phyloP scores from a whole-genome alignment of 352 stramenopile genomes.

The Phytophthora uliginosa region DNA sequence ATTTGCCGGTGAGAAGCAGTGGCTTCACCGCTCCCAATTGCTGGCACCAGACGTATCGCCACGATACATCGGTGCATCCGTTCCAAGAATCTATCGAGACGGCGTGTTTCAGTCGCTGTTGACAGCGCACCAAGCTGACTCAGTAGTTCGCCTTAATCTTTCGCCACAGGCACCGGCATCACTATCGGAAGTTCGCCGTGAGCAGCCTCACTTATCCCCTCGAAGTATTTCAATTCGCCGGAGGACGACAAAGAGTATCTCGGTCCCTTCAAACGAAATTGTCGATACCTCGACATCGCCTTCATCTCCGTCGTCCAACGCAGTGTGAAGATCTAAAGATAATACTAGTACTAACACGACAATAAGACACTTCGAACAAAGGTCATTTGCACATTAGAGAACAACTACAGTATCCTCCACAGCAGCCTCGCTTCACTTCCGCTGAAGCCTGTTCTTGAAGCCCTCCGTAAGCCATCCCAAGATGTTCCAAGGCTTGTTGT shows the following conservation, averaged over 20 bases:
- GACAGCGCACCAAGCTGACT: conserved; percentile 53
- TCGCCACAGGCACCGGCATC: conserved; percentile 35
- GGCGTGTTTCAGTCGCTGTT: conserved; percentile 63
- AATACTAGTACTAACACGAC: background rate
- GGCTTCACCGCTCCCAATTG: conserved; percentile 58
- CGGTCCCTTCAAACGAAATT: background rate
- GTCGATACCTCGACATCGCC: background rate
- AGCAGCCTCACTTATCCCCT: conserved; percentile 21
- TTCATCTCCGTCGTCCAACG: background rate
- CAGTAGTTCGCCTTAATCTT: conserved; percentile 59
- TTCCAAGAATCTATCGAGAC: conserved; percentile 70
- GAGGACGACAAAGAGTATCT: conserved; percentile 1
- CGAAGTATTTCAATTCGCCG: conserved; percentile 19
- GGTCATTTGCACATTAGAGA: conserved; percentile 33
- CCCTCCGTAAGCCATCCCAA: conserved; percentile 53
- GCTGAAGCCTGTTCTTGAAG: conserved; percentile 43
- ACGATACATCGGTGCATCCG: conserved; percentile 56
- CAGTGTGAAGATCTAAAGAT: background rate
- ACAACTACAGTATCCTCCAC: conserved; percentile 7
- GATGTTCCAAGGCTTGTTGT: conserved; percentile 58
- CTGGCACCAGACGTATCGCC: conserved; percentile 61
- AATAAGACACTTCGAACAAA: conserved; percentile 20
- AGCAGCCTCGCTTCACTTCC: conserved; percentile 23
- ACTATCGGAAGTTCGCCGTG: conserved; percentile 24
- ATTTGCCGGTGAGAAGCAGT: conserved; percentile 53